Conservation (phyloP, 1,139 yeast species). For the Blastobotrys petasosporus region DNA sequence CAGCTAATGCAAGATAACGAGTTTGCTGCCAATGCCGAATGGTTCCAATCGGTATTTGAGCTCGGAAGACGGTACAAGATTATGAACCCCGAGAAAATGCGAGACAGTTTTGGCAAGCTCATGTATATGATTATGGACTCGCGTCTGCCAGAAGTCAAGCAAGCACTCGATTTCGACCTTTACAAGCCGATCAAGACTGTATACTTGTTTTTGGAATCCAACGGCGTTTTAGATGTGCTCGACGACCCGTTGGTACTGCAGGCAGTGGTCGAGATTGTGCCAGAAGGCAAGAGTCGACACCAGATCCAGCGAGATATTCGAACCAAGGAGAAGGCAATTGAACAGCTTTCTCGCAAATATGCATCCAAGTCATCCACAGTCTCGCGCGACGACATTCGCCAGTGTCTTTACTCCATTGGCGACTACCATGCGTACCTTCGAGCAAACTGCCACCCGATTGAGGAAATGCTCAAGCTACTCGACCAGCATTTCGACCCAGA, state of each 20-base stretch:
- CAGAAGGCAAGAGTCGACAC: conserved; percentile 48
- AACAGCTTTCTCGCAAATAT: conserved; percentile 45
- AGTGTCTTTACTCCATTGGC: conserved; percentile 64
- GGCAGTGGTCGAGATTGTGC: conserved; percentile 60
- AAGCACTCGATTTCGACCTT: conserved; percentile 63
- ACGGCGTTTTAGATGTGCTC: conserved; percentile 37
- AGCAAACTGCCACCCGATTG: conserved; percentile 58
- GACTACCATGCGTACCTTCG: conserved; percentile 68
- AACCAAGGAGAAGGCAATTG: conserved; percentile 58
- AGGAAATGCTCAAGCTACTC: conserved; percentile 51
- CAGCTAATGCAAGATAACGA: conserved; percentile 55
- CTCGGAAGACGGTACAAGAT: conserved; percentile 71
- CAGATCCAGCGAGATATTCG: conserved; percentile 52
- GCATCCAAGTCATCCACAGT: conserved; percentile 18
- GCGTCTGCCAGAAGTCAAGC: conserved; percentile 57
- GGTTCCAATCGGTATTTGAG: conserved; percentile 64
- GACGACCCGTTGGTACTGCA: conserved; percentile 50
- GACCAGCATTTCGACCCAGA: conserved; percentile 44
- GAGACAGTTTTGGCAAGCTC: conserved; percentile 66
- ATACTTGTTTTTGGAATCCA: conserved; percentile 40
- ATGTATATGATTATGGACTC: conserved; percentile 82
- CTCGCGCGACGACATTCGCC: conserved; percentile 53
- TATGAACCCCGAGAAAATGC: conserved; percentile 73
- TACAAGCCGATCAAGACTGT: conserved; percentile 66
- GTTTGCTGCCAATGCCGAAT: conserved; percentile 57